phyloP scores from a whole-genome alignment of 257 asterid species.

The Osmanthus fragrans region DNA sequence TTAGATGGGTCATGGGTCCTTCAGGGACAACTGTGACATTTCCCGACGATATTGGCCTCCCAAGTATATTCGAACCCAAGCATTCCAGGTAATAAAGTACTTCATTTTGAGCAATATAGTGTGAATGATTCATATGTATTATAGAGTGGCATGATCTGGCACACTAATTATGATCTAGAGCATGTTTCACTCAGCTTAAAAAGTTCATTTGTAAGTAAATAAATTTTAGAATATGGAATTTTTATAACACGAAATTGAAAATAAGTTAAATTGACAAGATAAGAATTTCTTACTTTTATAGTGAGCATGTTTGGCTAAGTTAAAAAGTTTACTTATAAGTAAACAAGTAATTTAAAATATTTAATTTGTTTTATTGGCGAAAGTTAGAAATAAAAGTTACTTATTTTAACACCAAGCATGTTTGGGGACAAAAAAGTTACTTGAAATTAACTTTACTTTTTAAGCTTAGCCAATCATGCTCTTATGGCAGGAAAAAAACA shows the following conservation, averaged over 20 bases:
- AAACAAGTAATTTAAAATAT: too few relatives aligned
- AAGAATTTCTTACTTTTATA: neutral
- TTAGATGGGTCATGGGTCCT: slow-evolving; percentile 86
- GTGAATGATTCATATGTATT: neutral
- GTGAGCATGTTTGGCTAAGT: neutral
- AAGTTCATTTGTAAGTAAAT: neutral
- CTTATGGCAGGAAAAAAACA: too few relatives aligned
- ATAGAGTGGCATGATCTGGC: too few relatives aligned
- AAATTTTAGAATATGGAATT: neutral
- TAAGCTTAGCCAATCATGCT: too few relatives aligned
- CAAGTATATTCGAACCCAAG: slow-evolving; percentile 69
- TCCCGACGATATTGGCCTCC: slow-evolving; percentile 82
- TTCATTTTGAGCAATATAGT: neutral
- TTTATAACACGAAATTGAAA: neutral
- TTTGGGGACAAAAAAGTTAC: neutral
- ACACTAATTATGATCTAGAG: neutral
- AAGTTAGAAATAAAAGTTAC: neutral
- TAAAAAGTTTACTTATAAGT: neutral
- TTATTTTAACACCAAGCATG: neutral
- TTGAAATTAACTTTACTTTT: too few relatives aligned
- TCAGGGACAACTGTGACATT: slow-evolving; percentile 80
- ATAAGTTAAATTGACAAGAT: neutral
- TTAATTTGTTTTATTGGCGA: neutral
- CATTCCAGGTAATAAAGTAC: slow-evolving; percentile 45
- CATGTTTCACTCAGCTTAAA: neutral